Percentiles rank a stretch among this genome's conserved stretches.
Evolutionary conservation across 2,329 filamentous ascomycete genomes (phyloP).

Genomic region (Aureobasidium subglaciale): DNA sequence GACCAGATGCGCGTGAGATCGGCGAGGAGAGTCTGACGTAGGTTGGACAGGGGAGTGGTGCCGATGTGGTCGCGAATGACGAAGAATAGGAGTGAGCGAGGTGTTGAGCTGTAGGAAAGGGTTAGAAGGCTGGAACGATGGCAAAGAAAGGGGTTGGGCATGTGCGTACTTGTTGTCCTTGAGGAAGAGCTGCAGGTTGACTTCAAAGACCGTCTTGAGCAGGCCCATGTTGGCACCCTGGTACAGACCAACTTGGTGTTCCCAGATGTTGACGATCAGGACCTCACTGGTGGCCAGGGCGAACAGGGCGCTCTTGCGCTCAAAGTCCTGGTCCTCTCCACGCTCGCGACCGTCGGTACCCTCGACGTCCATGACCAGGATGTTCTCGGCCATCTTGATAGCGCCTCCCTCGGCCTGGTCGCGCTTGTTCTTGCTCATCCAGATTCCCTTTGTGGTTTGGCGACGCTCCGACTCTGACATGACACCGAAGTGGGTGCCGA

Average conservation of each 20-base stretch:
- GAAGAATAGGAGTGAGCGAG: slow-evolving; percentile 91
- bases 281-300: slow-evolving; percentile 96
- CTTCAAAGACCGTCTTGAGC: slow-evolving; percentile 97
- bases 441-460: slow-evolving; percentile 98
- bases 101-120: slow-evolving; percentile 56
- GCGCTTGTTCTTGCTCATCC: slow-evolving; percentile 95
- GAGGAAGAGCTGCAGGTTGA: slow-evolving; percentile 92
- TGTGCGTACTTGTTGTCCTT: slow-evolving; percentile 80
- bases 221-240: slow-evolving; percentile 98
- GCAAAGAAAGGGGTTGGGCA: neutral
- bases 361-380: slow-evolving; percentile 98
- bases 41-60: slow-evolving; percentile 79
- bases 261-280: slow-evolving; percentile 98
- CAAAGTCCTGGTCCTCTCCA: slow-evolving; percentile 97
- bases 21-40: slow-evolving; percentile 82
- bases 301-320: slow-evolving; percentile 95
- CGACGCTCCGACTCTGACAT: slow-evolving; percentile 93
- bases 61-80: slow-evolving; percentile 97
- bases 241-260: slow-evolving; percentile 95
- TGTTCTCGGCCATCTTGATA: slow-evolving; percentile 85
- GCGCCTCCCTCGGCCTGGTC: slow-evolving; percentile 39
- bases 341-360: slow-evolving; percentile 93
- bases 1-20: slow-evolving; percentile 90
- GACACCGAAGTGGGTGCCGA: slow-evolving; percentile 91
- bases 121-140: neutral